Percentiles rank a stretch among this genome's conserved stretches.
Conservation (phyloP, 306 rosid genomes). For the Citrullus colocynthis region DNA sequence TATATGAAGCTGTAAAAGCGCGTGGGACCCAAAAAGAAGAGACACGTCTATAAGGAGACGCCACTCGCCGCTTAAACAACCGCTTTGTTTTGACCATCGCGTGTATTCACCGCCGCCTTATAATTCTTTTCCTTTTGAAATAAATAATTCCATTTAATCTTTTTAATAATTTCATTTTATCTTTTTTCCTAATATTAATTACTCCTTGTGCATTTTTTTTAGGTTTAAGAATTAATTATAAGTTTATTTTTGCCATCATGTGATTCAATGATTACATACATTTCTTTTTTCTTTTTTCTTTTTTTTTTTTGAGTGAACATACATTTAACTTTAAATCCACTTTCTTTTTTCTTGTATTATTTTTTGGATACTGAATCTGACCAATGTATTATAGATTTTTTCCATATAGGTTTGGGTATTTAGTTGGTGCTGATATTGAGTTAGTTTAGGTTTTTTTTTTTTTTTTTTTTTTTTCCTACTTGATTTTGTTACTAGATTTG, state of each 20-base stretch:
- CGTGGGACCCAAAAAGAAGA: not conserved
- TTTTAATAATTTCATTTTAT: not conserved
- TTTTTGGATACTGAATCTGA: not conserved
- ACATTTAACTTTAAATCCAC: not conserved
- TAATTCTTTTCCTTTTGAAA: no score
- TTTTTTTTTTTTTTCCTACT: not conserved
- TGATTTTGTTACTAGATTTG: not conserved
- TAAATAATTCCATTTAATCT: no score
- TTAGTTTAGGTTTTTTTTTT: no score
- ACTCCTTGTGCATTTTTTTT: not conserved
- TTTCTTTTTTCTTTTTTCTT: no score
- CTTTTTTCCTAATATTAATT: not conserved
- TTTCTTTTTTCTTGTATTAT: not conserved
- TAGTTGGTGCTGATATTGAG: no score
- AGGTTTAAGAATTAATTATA: not conserved
- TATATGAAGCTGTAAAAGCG: not conserved
- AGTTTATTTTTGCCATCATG: not conserved
- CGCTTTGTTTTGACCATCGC: not conserved
- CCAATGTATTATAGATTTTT: not conserved
- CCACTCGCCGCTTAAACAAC: not conserved
- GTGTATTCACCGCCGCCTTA: not conserved
- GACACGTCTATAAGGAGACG: not conserved
- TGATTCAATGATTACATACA: not conserved
- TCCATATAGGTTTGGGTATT: no score
- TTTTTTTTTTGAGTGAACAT: not conserved